A percentile compares a stretch with the other conserved stretches of the same genome.
These are phyloP conservation scores for Nitzschia putrida DNA, from an alignment of 108 stramenopile genomes.

Conservation along the genomic window DNA sequence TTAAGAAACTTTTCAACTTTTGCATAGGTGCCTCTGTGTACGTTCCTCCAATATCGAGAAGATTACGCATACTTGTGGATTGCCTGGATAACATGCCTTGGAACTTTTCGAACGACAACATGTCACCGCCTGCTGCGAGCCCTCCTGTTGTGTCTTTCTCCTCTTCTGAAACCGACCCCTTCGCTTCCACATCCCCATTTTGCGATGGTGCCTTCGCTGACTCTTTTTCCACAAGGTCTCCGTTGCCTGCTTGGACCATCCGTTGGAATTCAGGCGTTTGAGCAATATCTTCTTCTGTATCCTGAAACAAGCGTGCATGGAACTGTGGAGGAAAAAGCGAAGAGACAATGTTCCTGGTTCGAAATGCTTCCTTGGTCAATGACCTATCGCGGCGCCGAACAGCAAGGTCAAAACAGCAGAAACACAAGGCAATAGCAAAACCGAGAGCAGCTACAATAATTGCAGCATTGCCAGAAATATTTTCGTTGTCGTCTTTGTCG, in stretches of 20 bases:
- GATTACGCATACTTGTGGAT: constrained; percentile 1
- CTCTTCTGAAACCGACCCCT: background rate
- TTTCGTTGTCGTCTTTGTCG: background rate
- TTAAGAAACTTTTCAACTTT: background rate
- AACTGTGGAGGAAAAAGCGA: constrained; percentile 10
- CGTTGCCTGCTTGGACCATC: background rate
- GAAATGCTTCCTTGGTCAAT: constrained; percentile 4
- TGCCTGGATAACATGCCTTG: background rate
- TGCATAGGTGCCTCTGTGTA: constrained; percentile 4
- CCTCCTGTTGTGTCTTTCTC: background rate
- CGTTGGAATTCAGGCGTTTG: constrained; percentile 1
- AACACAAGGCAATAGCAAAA: background rate
- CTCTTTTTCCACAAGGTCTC: background rate
- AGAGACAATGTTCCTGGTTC: constrained; percentile 15
- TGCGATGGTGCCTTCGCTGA: background rate
- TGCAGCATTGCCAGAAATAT: background rate
- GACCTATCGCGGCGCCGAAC: constrained; percentile 2
- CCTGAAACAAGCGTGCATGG: constrained; percentile 12
- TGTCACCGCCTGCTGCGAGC: background rate
- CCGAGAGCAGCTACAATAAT: background rate
- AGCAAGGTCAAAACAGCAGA: constrained; percentile 2
- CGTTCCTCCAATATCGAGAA: background rate
- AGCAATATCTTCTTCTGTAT: background rate
- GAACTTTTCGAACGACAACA: background rate
- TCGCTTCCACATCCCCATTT: background rate